Evolutionary conservation across 164 flowering plant species (phyloP).

Genomic region (Aristolochia fimbriata): DNA sequence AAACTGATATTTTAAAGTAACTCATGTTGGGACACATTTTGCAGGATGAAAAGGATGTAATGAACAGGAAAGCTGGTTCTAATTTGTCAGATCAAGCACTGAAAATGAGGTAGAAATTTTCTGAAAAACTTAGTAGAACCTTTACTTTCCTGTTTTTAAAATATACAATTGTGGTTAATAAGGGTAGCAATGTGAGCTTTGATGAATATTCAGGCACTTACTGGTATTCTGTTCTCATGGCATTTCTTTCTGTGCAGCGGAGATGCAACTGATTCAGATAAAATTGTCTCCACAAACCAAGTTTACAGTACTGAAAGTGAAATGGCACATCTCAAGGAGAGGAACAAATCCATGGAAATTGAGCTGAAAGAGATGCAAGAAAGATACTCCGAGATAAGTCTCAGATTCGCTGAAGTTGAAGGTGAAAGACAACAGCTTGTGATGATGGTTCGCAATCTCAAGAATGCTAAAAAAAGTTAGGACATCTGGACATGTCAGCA

Average conservation of each 20-base stretch:
- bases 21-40: too few species aligned
- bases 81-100: too few species aligned
- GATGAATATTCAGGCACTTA: too few species aligned
- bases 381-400: conserved; percentile 88
- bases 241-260: conserved; percentile 15
- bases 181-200: too few species aligned
- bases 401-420: conserved; percentile 94
- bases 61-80: too few species aligned
- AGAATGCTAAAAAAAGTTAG: conserved; percentile 50
- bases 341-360: conserved; percentile 54
- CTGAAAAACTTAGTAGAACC: too few species aligned
- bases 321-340: conserved; percentile 40
- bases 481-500: background rate
- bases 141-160: too few species aligned
- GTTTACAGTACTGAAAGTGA: conserved; percentile 25
- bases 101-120: too few species aligned
- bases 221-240: background rate
- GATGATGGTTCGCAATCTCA: conserved; percentile 69
- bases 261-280: conserved; percentile 5
- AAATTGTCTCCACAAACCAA: conserved; percentile 13
- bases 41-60: too few species aligned
- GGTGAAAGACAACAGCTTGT: conserved; percentile 89
- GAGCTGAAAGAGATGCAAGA: conserved; percentile 90
- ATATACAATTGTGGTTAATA: too few species aligned
- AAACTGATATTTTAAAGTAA: too few species aligned